Base-by-base conservation (phyloP, 1,284 basidiomycete species). In the Ceratobasidium theobromae region DNA sequence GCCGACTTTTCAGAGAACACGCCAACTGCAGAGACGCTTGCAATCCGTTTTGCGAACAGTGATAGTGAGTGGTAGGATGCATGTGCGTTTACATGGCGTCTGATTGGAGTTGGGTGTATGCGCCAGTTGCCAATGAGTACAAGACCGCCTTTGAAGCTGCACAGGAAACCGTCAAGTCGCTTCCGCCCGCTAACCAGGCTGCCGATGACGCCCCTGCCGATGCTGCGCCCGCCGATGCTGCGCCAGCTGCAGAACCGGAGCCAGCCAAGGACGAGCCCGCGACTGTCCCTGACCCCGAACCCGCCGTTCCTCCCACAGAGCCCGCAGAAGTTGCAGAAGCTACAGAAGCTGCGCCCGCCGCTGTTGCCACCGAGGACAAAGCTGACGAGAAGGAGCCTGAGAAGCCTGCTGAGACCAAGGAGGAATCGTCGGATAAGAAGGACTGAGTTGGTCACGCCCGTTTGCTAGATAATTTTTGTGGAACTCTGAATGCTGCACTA, bases 31-130 rank as follows among this genome's bases (percentile, higher is more conserved):
- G 96, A 98, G 80, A 98, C 96, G 21, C 86, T 99, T 65, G 97
- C 97, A 53, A 98, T 99, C 75, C 91, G 97, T 69, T 99, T 99
- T 75, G 96, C 93, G 70, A 99, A 98, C 80, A 83, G 92, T 68
- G 97, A 99, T 30, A 95, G 95, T 97, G 73, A 78, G 93, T 38
- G n/a, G 23, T 25, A 16, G 52, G 27, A 18, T 33, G 53, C 27
- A 21, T 45, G 46, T 53, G 38, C 1, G 14, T 21, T 16, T 28
- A 3, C 48, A 58, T 33, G 32, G 65, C 43, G 46, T n/a, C 2
- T 43, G 41, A 41, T 41, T 23, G 32, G 30, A 48, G 3, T 18
- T 25, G 14, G 28, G n/a, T 55, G 41, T 66, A 53, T 16, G 65
- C 25, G 64, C 71, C 41, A 97, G 94, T 95, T 77, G 95, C 95